Conservation (phyloP, 768 basidiomycete species). For the Tylopilus sp. region DNA sequence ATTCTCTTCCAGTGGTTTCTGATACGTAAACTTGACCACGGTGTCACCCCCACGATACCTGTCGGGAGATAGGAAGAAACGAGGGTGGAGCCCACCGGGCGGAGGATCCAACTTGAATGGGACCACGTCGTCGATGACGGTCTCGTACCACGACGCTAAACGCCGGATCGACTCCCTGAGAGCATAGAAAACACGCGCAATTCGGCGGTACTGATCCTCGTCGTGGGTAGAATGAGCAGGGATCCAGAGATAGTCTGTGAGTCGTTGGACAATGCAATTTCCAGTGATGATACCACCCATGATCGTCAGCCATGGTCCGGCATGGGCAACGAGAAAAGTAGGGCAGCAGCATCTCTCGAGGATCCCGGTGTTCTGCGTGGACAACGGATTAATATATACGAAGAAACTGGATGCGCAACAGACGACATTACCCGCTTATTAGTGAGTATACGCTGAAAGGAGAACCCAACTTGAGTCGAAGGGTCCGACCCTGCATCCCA, state of each 20-base stretch:
- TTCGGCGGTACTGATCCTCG: conserved; percentile 8
- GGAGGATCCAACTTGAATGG: background rate
- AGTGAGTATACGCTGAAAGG: no score
- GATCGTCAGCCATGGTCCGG: conserved; percentile 28
- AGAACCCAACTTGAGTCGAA: background rate
- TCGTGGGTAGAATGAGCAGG: conserved; percentile 15
- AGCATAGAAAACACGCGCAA: no score
- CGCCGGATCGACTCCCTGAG: conserved; percentile 12
- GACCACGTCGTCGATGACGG: no score
- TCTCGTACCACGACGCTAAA: conserved; percentile 23
- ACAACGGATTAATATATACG: no score
- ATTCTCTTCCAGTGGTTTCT: background rate
- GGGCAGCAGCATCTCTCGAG: conserved; percentile 27
- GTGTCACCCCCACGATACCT: background rate
- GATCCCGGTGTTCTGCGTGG: background rate
- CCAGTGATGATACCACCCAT: conserved; percentile 31
- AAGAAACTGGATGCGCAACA: no score
- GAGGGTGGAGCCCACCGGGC: conserved; percentile 8
- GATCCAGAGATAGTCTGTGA: conserved; percentile 34
- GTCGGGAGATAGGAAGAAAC: conserved; percentile 21
- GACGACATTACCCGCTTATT: no score
- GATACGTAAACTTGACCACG: conserved; percentile 13
- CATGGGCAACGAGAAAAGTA: conserved; percentile 20
- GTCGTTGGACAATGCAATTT: conserved; percentile 29
- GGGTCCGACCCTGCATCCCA: conserved; percentile 29